phyloP scores from a whole-genome alignment of 768 basidiomycete species.

The Suillus decipiens region DNA sequence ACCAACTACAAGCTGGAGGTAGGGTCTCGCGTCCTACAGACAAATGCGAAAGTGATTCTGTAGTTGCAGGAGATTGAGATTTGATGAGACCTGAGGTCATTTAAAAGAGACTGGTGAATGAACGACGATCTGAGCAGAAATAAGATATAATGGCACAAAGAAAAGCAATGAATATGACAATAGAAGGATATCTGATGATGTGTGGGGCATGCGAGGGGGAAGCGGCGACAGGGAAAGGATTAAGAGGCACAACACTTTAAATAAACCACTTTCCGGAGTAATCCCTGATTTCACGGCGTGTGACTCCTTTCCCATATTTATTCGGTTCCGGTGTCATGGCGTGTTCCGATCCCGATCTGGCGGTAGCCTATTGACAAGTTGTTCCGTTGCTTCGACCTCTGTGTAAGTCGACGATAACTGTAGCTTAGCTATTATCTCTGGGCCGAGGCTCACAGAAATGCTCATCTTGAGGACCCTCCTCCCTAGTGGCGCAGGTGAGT shows the following conservation, averaged over 20 bases:
- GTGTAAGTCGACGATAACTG: neutral
- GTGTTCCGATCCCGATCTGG: neutral
- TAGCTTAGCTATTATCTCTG: neutral
- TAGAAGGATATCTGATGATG: neutral
- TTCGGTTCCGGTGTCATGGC: neutral
- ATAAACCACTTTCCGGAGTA: neutral
- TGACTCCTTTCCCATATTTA: neutral
- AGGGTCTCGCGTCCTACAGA: conserved; percentile 11
- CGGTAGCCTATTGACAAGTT: neutral
- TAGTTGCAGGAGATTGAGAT: neutral
- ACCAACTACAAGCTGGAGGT: conserved; percentile 15
- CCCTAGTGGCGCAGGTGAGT: neutral
- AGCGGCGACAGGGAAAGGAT: neutral
- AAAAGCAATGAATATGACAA: neutral
- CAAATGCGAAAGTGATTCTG: conserved; percentile 12
- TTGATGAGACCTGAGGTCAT: conserved; percentile 13
- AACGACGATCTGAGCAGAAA: neutral
- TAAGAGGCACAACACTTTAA: conserved; percentile 6
- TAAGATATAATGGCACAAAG: neutral
- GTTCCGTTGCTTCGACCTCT: neutral
- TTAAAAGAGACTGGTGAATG: neutral
- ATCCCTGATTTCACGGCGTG: neutral
- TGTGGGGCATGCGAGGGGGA: neutral
- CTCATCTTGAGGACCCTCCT: neutral
- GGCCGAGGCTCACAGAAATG: neutral